Conservation (phyloP, 2,329 filamentous ascomycete species). For the Aspergillus quadricinctus region DNA sequence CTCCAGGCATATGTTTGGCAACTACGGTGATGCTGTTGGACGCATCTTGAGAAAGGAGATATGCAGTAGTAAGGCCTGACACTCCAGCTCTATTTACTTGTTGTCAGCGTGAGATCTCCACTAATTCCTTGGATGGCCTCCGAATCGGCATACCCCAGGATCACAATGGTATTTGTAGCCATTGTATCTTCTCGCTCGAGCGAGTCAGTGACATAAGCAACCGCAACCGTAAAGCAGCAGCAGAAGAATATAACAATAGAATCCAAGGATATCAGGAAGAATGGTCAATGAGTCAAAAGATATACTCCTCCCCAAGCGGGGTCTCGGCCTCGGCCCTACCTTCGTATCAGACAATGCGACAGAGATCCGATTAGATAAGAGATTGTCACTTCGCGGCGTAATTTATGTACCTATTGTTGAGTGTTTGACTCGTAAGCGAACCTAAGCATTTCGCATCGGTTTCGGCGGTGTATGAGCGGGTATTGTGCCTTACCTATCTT, state of each 20-base stretch:
- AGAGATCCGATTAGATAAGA: background rate
- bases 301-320: background rate
- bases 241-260: background rate
- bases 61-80: conserved; percentile 61
- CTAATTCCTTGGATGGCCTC: background rate
- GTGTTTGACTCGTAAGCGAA: no score
- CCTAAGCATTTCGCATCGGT: background rate
- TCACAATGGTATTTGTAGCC: conserved; percentile 35
- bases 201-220: background rate
- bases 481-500: background rate
- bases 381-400: background rate
- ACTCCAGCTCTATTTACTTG: conserved; percentile 55
- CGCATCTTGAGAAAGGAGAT: conserved; percentile 55
- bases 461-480: background rate
- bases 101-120: background rate
- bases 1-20: conserved; percentile 88
- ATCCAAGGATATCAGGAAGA: background rate
- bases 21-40: conserved; percentile 63
- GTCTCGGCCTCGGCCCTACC: background rate
- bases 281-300: background rate
- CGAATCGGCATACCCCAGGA: conserved; percentile 31
- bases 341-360: background rate
- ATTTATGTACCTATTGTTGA: no score
- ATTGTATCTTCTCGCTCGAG: conserved; percentile 15
- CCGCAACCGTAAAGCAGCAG: background rate